These are phyloP conservation scores for Cladophialophora immunda DNA, from an alignment of 2,329 filamentous ascomycete genomes.

Conservation along the genomic window DNA sequence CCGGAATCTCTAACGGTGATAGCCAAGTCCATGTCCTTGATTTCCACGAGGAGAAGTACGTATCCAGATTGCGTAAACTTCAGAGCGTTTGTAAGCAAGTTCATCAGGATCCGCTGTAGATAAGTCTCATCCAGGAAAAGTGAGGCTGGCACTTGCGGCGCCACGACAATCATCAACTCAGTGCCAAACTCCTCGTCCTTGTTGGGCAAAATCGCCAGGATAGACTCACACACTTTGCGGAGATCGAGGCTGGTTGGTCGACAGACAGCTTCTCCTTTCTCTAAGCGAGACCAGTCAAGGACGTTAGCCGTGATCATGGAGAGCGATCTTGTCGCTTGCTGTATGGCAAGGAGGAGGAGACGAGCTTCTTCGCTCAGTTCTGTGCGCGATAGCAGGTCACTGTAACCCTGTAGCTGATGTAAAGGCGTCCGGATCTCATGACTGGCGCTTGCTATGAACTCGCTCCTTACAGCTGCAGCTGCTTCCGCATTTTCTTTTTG, in stretches of 20 bases:
- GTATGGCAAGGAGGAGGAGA: slow-evolving; percentile 45
- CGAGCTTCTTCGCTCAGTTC: slow-evolving; percentile 46
- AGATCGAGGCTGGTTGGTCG: slow-evolving; percentile 46
- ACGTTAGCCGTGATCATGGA: slow-evolving; percentile 50
- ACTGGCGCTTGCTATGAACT: slow-evolving; percentile 48
- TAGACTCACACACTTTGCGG: slow-evolving; percentile 46
- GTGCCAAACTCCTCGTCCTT: slow-evolving; percentile 46
- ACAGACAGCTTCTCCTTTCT: slow-evolving; percentile 45
- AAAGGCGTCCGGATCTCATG: slow-evolving; percentile 50
- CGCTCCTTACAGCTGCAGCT: slow-evolving; percentile 44
- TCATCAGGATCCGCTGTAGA: slow-evolving; percentile 56
- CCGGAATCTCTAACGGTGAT: slow-evolving; percentile 57
- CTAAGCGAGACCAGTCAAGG: slow-evolving; percentile 49
- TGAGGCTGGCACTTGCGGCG: slow-evolving; percentile 45
- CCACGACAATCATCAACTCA: slow-evolving; percentile 46
- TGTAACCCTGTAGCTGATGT: slow-evolving; percentile 50
- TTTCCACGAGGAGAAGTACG: slow-evolving; percentile 64
- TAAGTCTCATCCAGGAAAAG: slow-evolving; percentile 48
- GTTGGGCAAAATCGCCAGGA: slow-evolving; percentile 46
- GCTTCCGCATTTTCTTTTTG: slow-evolving; percentile 48
- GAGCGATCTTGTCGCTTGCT: slow-evolving; percentile 47
- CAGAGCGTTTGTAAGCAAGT: slow-evolving; percentile 47
- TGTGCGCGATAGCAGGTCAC: slow-evolving; percentile 46
- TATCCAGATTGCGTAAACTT: slow-evolving; percentile 61
- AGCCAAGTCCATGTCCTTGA: slow-evolving; percentile 63